A percentile compares a stretch with the other conserved stretches of the same genome.
phyloP scores from a whole-genome alignment of 768 basidiomycete genomes.

The Agaricus subrufescens region DNA sequence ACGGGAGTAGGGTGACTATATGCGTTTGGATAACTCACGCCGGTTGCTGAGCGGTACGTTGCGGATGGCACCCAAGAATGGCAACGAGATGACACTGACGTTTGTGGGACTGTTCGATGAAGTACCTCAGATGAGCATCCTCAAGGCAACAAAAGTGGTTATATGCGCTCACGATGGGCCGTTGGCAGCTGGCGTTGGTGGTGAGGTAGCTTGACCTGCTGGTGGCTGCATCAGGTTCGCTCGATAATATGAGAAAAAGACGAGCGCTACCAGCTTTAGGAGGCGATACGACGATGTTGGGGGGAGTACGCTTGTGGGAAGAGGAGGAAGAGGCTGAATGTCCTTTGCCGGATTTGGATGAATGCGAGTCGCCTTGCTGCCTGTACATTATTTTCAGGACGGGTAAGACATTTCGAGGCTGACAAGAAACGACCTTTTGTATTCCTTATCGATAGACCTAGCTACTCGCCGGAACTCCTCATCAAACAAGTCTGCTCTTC shows the following conservation, averaged over 20 bases:
- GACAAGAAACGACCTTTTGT: constrained; percentile 24
- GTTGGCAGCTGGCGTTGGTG: constrained; percentile 1
- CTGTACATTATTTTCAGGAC: constrained; percentile 1
- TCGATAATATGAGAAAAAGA: neutral
- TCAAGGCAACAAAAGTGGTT: neutral
- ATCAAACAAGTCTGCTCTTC: constrained; percentile 30
- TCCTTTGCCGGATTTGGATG: constrained; percentile 5
- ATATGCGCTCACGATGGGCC: constrained; percentile 3
- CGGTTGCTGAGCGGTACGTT: constrained; percentile 44
- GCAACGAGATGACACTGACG: constrained; percentile 46
- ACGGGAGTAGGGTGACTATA: constrained; percentile 7
- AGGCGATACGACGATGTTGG: constrained; percentile 7
- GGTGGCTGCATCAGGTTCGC: neutral
- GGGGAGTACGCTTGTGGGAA: neutral
- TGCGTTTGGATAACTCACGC: constrained; percentile 23
- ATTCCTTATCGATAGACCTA: constrained; percentile 37
- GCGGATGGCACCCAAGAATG: constrained; percentile 40
- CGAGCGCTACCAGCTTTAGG: constrained; percentile 1
- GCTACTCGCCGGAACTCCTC: constrained; percentile 37
- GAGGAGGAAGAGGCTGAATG: constrained; percentile 7
- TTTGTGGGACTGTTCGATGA: constrained; percentile 34
- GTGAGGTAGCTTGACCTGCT: neutral
- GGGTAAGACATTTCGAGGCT: neutral
- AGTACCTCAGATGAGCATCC: constrained; percentile 13
- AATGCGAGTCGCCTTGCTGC: constrained; percentile 2